Conservation (phyloP, 495 filamentous ascomycete species). For the Aspergillus bridgeri region DNA sequence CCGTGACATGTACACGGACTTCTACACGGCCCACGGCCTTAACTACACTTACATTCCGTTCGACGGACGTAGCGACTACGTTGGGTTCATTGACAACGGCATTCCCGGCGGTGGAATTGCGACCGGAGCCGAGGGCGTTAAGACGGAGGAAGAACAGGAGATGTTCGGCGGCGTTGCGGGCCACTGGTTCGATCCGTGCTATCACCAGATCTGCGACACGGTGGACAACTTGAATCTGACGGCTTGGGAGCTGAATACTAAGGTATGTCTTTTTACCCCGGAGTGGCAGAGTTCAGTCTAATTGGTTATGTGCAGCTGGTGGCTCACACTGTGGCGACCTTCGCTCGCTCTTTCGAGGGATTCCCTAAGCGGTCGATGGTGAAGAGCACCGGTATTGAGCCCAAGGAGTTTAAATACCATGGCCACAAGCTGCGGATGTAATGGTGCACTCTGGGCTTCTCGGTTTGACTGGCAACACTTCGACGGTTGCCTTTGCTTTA, state of each 20-base stretch:
- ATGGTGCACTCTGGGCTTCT: too few species aligned
- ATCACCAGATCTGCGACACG: constrained; percentile 56
- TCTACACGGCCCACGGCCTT: constrained; percentile 42
- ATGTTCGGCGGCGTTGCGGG: constrained; percentile 62
- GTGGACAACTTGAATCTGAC: constrained; percentile 52
- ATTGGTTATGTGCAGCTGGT: constrained; percentile 39
- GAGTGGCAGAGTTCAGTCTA: neutral
- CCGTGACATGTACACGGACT: constrained; percentile 59
- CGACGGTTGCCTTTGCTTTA: too few species aligned
- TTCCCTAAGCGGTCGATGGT: constrained; percentile 25
- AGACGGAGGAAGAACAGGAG: constrained; percentile 54
- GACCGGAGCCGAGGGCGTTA: constrained; percentile 63
- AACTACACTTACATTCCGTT: constrained; percentile 54
- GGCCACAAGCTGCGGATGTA: constrained; percentile 19
- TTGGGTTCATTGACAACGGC: constrained; percentile 57
- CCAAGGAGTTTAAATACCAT: constrained; percentile 17
- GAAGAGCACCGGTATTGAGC: neutral
- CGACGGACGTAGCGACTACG: constrained; percentile 65
- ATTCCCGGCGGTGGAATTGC: constrained; percentile 65
- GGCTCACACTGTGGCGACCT: constrained; percentile 60
- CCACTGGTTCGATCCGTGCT: constrained; percentile 58
- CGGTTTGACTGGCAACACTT: too few species aligned
- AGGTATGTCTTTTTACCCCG: constrained; percentile 33
- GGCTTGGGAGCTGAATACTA: constrained; percentile 48
- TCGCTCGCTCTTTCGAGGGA: constrained; percentile 51